Percentiles rank a stretch among this genome's conserved stretches.
phyloP scores from a whole-genome alignment of 257 asterid species.

The Misopates orontium region DNA sequence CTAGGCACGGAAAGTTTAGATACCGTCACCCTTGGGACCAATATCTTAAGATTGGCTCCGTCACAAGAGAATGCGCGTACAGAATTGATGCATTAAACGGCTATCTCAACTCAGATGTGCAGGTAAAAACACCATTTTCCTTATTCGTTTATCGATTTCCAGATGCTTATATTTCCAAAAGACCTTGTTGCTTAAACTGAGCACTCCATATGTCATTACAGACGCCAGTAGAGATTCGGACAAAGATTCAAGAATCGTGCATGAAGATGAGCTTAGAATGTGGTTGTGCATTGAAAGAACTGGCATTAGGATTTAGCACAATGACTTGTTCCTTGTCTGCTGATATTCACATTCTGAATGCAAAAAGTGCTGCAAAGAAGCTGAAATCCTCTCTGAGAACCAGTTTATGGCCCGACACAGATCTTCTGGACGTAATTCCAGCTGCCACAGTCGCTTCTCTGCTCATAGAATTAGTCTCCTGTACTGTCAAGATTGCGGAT shows the following conservation, averaged over 20 bases:
- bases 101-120: conserved; percentile 23
- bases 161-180: too few species aligned
- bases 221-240: conserved; percentile 28
- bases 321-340: conserved; percentile 30
- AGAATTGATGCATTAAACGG: conserved; percentile 30
- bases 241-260: conserved; percentile 38
- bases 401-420: background rate
- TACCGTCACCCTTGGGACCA: conserved; percentile 40
- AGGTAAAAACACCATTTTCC: background rate
- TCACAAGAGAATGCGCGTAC: conserved; percentile 34
- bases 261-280: conserved; percentile 40
- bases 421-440: conserved; percentile 24
- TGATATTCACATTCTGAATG: conserved; percentile 23
- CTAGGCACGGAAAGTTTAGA: conserved; percentile 32
- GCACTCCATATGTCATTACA: background rate
- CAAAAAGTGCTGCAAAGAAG: conserved; percentile 29
- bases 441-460: conserved; percentile 32
- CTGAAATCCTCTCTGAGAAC: conserved; percentile 22
- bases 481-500: conserved; percentile 27
- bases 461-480: conserved; percentile 29
- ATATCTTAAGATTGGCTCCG: conserved; percentile 31
- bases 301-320: conserved; percentile 32
- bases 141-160: too few species aligned
- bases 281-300: conserved; percentile 33
- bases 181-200: too few species aligned